phyloP scores from a whole-genome alignment of 148 eudicot genomes.

The Persicaria tinctoria region DNA sequence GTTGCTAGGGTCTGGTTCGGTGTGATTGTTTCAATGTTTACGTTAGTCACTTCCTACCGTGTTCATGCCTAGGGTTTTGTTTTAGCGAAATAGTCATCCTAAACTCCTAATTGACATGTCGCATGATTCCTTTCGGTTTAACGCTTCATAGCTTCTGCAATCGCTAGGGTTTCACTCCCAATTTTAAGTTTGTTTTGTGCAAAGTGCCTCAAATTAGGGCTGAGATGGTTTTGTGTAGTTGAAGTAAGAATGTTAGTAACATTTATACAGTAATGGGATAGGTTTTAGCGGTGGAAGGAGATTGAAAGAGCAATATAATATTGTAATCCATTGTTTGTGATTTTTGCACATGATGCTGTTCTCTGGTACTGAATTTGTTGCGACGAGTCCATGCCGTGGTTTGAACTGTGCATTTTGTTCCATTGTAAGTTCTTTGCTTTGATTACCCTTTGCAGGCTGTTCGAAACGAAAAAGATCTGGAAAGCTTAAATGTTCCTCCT shows the following conservation, averaged over 20 bases:
- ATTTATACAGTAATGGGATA: background rate
- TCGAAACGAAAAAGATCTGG: constrained; percentile 82
- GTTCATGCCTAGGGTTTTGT: background rate
- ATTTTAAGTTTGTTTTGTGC: background rate
- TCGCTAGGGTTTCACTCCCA: background rate
- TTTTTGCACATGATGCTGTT: background rate
- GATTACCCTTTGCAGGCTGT: constrained; percentile 57
- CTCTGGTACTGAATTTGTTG: constrained; percentile 3
- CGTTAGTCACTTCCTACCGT: no score
- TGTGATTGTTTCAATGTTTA: no score
- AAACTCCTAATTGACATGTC: no score
- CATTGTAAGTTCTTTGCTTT: background rate
- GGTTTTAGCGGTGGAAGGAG: background rate
- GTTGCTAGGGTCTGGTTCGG: no score
- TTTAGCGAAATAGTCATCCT: no score
- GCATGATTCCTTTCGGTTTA: background rate
- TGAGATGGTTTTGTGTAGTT: background rate
- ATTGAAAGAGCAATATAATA: background rate
- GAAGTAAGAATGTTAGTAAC: background rate
- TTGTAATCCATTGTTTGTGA: background rate
- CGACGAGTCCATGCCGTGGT: background rate
- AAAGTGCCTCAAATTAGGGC: background rate
- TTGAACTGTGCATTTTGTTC: background rate
- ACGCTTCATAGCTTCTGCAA: background rate
- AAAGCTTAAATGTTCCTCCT: constrained; percentile 64